Evolutionary conservation across 2,329 filamentous ascomycete genomes (phyloP).

Genomic region (Epichloe sylvatica): DNA sequence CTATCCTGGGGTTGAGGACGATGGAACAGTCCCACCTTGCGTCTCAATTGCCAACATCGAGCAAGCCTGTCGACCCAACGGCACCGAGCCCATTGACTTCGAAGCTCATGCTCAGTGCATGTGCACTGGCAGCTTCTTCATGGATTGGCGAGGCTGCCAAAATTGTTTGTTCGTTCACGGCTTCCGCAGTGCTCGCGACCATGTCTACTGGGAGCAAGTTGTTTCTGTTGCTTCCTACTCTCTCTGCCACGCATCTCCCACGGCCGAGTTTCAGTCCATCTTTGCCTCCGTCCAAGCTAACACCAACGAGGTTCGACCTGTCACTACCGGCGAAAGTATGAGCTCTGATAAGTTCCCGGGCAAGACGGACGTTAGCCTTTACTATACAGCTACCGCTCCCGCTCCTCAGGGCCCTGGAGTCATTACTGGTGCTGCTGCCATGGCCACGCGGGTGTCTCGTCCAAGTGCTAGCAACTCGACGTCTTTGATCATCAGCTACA

Average conservation of each 20-base stretch:
- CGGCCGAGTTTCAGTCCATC: constrained; percentile 20
- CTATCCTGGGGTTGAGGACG: constrained; percentile 2
- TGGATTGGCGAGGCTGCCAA: constrained; percentile 28
- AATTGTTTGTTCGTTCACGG: constrained; percentile 28
- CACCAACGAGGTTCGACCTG: constrained; percentile 8
- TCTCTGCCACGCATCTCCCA: constrained; percentile 25
- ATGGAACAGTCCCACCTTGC: constrained; percentile 14
- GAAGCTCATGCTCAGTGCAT: constrained; percentile 24
- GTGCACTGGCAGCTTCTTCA: constrained; percentile 29
- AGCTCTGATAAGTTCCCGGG: constrained; percentile 20
- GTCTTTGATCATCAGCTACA: constrained; percentile 5
- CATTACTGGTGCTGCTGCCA: constrained; percentile 27
- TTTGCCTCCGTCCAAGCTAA: constrained; percentile 19
- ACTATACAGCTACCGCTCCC: constrained; percentile 23
- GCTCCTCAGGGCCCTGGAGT: constrained; percentile 24
- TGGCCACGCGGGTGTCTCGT: constrained; percentile 17
- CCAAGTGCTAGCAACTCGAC: constrained; percentile 5
- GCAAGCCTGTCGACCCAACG: constrained; percentile 17
- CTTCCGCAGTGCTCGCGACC: constrained; percentile 21
- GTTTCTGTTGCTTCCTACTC: constrained; percentile 19
- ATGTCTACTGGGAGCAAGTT: constrained; percentile 20
- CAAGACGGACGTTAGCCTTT: constrained; percentile 26
- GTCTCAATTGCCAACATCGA: constrained; percentile 17
- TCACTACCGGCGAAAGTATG: constrained; percentile 19
- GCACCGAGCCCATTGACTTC: constrained; percentile 12